Evolutionary conservation across 257 asterid species (phyloP), one percentile per base, ranked within the genome.

Genomic region (Solanum megistacrolobum): DNA sequence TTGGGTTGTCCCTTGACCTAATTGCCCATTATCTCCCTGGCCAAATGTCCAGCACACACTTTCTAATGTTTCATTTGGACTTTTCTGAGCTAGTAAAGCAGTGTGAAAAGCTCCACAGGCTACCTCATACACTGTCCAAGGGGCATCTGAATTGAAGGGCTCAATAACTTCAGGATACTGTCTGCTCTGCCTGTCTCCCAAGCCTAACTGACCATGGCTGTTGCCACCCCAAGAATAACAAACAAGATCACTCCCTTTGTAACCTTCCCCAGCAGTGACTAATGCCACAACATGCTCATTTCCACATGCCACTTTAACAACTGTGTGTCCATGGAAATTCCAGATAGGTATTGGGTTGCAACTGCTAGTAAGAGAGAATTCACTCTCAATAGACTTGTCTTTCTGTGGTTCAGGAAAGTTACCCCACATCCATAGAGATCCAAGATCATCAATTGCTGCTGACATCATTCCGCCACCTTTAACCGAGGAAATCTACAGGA

Each of bases 381-480:
- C 91, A 83, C 87, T 93, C 85, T 93, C 96, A 8, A 32, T 25
- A 20, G 93, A 68, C 65, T 58, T 88, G 84, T 78, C 89, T 58
- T 85, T 90, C n/a, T 94, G 88, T 48, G 96, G 91, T 85, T 92
- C 88, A 52, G 98, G 97, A 82, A 92, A 94, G 82, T 94, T 95
- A 35, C 98, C 99, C 98, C 99, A 96, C 89, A 95, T 93, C 99
- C 99, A 96, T 34, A 95, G 88, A 12, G 93, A 90, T 27, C 98
- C 99, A 18, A 88, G 93, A 89, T 88, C 88, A 90, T 95, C 98
- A 36, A 96, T 94, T 35, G 99, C 98, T 65, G 94, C 85, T 25
- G 99, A 96, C 95, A 95, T 94, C 99, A 96, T 96, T 83, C 97
- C 98, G 69, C 99, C 98, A 48, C 98, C 98, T 90, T 92, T 91